Evolutionary conservation across 768 basidiomycete species (phyloP).

Genomic region (Mycena vulgaris): DNA sequence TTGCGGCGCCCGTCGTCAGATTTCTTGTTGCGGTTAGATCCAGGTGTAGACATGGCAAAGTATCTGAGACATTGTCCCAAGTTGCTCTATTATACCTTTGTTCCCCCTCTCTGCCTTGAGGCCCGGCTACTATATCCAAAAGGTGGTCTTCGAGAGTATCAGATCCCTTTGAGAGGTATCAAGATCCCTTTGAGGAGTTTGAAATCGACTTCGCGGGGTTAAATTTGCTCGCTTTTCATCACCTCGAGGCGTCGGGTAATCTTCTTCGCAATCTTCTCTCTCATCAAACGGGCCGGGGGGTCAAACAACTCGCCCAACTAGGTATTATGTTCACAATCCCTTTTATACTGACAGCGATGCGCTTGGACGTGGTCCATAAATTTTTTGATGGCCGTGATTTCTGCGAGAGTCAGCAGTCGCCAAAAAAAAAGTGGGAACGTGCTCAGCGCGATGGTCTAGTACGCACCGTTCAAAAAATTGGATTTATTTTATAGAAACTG

Average conservation of each 20-base stretch:
- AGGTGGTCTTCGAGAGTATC: conserved; percentile 30
- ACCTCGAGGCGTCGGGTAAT: conserved; percentile 35
- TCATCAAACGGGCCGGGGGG: neutral
- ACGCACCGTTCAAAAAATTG: too few species aligned
- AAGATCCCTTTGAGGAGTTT: conserved; percentile 41
- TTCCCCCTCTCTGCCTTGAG: conserved; percentile 31
- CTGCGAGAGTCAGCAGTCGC: neutral
- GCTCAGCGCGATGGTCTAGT: too few species aligned
- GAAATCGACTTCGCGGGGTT: conserved; percentile 28
- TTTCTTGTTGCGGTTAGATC: conserved; percentile 37
- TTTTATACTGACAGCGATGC: conserved; percentile 14
- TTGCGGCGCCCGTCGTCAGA: conserved; percentile 23
- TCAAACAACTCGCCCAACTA: conserved; percentile 24
- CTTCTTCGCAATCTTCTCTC: conserved; percentile 22
- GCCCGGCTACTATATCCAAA: conserved; percentile 18
- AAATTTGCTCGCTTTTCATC: conserved; percentile 19
- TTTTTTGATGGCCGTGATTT: neutral
- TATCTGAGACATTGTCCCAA: conserved; percentile 32
- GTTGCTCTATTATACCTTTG: conserved; percentile 39
- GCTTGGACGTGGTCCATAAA: neutral
- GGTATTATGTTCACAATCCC: conserved; percentile 16
- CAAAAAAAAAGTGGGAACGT: too few species aligned
- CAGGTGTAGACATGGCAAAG: conserved; percentile 36
- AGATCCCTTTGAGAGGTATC: conserved; percentile 40
- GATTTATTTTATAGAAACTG: too few species aligned